Evolutionary conservation across 164 flowering plant genomes (phyloP).

Genomic region (Annona cherimola): DNA sequence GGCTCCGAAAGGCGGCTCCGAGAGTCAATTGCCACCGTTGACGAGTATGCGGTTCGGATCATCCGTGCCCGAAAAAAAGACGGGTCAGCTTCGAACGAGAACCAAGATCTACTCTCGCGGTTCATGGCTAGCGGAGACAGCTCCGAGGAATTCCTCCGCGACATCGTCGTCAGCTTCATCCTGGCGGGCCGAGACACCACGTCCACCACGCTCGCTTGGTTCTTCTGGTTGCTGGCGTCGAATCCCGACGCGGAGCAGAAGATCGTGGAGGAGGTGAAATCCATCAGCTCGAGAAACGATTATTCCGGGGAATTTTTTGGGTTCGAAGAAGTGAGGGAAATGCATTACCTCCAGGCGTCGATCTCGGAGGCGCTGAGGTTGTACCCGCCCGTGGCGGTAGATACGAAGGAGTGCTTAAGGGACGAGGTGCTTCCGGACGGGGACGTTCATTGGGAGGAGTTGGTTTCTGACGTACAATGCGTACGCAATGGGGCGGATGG

Average conservation of each 20-base stretch:
- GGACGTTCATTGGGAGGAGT: slow-evolving; percentile 32
- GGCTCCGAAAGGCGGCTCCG: slow-evolving; percentile 45
- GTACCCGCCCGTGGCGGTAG: slow-evolving; percentile 46
- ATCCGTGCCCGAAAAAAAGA: slow-evolving; percentile 28
- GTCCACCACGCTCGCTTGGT: slow-evolving; percentile 47
- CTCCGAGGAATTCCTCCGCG: slow-evolving; percentile 40
- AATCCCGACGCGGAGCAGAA: slow-evolving; percentile 28
- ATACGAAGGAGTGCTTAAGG: slow-evolving; percentile 24
- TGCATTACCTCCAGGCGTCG: slow-evolving; percentile 60
- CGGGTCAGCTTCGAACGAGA: slow-evolving; percentile 1
- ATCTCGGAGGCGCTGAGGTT: slow-evolving; percentile 39
- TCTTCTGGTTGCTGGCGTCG: slow-evolving; percentile 52
- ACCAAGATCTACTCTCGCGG: slow-evolving; percentile 1
- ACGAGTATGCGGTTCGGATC: slow-evolving; percentile 45
- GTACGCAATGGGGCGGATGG: slow-evolving; percentile 51
- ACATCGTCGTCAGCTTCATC: slow-evolving; percentile 53
- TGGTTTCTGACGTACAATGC: slow-evolving; percentile 34
- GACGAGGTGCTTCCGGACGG: slow-evolving; percentile 53
- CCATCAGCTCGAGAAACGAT: too few relatives aligned
- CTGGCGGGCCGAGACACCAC: slow-evolving; percentile 66
- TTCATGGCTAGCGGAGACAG: slow-evolving; percentile 19
- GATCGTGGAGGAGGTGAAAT: slow-evolving; percentile 18
- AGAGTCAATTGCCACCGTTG: slow-evolving; percentile 38
- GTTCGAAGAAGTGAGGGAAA: slow-evolving; percentile 36
- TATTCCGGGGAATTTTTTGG: too few relatives aligned